phyloP scores from a whole-genome alignment of 208 protist genomes.

The Angomonas deanei region DNA sequence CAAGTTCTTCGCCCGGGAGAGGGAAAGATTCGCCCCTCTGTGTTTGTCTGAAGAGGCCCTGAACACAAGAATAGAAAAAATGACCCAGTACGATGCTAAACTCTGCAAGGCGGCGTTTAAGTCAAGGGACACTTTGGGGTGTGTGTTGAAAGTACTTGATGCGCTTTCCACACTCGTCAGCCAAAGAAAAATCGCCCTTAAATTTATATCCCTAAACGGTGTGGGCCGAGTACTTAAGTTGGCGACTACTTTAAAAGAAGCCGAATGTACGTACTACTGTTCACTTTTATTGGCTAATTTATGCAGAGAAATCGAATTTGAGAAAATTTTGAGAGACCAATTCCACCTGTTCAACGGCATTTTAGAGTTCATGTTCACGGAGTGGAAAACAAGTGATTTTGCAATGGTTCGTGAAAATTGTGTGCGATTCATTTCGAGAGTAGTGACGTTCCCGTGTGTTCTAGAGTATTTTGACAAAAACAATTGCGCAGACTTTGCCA shows the following conservation, averaged over 20 bases:
- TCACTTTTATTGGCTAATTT: conserved; percentile 69
- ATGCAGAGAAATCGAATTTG: conserved; percentile 55
- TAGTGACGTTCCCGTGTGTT: conserved; percentile 78
- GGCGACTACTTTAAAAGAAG: conserved; percentile 27
- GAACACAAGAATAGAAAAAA: background rate
- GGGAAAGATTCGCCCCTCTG: background rate
- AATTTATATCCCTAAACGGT: conserved; percentile 69
- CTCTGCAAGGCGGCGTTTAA: conserved; percentile 16
- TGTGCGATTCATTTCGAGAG: too few species aligned
- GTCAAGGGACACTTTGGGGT: conserved; percentile 42
- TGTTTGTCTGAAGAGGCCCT: background rate
- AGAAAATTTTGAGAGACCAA: conserved; percentile 67
- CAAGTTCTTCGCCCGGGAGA: conserved; percentile 7
- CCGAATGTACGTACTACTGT: conserved; percentile 56
- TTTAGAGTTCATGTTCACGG: conserved; percentile 63
- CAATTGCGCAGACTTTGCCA: conserved; percentile 39
- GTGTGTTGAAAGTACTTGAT: conserved; percentile 57
- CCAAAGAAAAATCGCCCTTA: conserved; percentile 72
- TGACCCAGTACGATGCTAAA: conserved; percentile 22
- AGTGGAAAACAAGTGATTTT: conserved; percentile 64
- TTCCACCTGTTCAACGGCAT: conserved; percentile 54
- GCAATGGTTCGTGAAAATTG: too few species aligned
- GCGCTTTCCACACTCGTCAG: conserved; percentile 68
- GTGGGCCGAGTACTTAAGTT: conserved; percentile 45
- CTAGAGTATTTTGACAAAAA: conserved; percentile 59